Evolutionary conservation across 2,329 filamentous ascomycete genomes (phyloP).

Genomic region (Curvularia hawaiiensis): DNA sequence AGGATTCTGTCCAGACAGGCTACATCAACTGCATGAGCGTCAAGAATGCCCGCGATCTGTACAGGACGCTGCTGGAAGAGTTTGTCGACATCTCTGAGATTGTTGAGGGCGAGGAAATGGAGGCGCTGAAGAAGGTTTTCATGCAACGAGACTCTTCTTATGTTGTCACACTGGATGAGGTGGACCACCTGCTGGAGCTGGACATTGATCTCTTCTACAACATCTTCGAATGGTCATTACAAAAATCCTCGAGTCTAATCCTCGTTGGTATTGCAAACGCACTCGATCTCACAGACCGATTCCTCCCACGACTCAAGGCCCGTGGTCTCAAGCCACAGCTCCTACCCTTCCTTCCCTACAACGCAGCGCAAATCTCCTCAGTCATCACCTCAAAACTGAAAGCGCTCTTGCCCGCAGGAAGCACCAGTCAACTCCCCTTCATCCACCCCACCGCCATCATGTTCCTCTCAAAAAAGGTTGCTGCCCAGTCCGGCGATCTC

Average conservation of each 20-base stretch:
- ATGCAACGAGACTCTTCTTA: constrained; percentile 66
- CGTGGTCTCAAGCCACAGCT: constrained; percentile 89
- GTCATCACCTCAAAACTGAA: constrained; percentile 86
- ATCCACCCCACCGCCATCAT: constrained; percentile 93
- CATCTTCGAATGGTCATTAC: constrained; percentile 95
- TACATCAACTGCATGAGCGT: constrained; percentile 98
- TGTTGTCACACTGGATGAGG: constrained; percentile 90
- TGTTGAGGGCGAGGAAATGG: constrained; percentile 69
- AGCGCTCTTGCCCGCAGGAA: constrained; percentile 66
- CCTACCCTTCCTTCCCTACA: constrained; percentile 92
- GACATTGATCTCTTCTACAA: constrained; percentile 89
- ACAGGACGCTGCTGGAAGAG: constrained; percentile 74
- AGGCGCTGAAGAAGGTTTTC: constrained; percentile 73
- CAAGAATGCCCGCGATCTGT: constrained; percentile 85
- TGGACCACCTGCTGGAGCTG: constrained; percentile 88
- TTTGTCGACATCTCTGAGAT: constrained; percentile 66
- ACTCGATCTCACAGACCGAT: constrained; percentile 91
- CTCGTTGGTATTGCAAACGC: constrained; percentile 96
- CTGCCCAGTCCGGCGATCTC: constrained; percentile 90
- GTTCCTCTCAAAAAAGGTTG: constrained; percentile 92
- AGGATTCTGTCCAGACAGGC: constrained; percentile 65
- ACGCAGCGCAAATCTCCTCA: constrained; percentile 80
- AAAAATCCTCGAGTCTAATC: constrained; percentile 77
- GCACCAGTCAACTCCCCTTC: constrained; percentile 74
- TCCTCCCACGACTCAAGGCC: constrained; percentile 89